A percentile compares a stretch with the other conserved stretches of the same genome.
These are phyloP conservation scores for Scorias spongiosa DNA, from an alignment of 2,329 filamentous ascomycete species.

Conservation along the genomic window DNA sequence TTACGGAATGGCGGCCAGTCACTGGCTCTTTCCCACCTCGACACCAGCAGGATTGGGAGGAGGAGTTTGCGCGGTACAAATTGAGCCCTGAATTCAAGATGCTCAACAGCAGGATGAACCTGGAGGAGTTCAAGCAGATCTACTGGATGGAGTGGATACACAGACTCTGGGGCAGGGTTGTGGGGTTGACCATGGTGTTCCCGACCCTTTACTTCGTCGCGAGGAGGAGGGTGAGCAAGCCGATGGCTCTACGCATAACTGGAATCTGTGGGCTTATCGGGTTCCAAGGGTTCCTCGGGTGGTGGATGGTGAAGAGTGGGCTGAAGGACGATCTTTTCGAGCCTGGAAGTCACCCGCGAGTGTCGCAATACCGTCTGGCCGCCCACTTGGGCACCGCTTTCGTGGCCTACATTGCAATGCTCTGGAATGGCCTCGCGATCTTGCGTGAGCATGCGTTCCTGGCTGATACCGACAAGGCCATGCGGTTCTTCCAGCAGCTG, in stretches of 20 bases:
- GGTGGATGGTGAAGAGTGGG: slow-evolving; percentile 99
- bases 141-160: slow-evolving; percentile 99
- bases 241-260: slow-evolving; percentile 61
- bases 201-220: slow-evolving; percentile 81
- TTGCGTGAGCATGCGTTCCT: slow-evolving; percentile 63
- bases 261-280: slow-evolving; percentile 84
- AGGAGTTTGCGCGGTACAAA: slow-evolving; percentile 84
- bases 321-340: slow-evolving; percentile 92
- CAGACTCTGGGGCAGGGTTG: slow-evolving; percentile 81
- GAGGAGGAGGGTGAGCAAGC: slow-evolving; percentile 58
- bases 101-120: slow-evolving; percentile 82
- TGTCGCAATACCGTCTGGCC: slow-evolving; percentile 85
- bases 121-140: slow-evolving; percentile 93
- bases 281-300: slow-evolving; percentile 88
- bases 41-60: slow-evolving; percentile 68
- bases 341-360: slow-evolving; percentile 75
- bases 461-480: slow-evolving; percentile 38
- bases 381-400: slow-evolving; percentile 85
- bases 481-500: slow-evolving; percentile 42
- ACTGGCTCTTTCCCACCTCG: slow-evolving; percentile 81
- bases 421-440: slow-evolving; percentile 73
- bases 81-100: slow-evolving; percentile 83
- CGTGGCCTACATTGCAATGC: slow-evolving; percentile 84
- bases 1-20: slow-evolving; percentile 96
- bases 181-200: slow-evolving; percentile 77